Evolutionary conservation across 768 basidiomycete genomes (phyloP).

Genomic region (Phlebiopsis gigantea): DNA sequence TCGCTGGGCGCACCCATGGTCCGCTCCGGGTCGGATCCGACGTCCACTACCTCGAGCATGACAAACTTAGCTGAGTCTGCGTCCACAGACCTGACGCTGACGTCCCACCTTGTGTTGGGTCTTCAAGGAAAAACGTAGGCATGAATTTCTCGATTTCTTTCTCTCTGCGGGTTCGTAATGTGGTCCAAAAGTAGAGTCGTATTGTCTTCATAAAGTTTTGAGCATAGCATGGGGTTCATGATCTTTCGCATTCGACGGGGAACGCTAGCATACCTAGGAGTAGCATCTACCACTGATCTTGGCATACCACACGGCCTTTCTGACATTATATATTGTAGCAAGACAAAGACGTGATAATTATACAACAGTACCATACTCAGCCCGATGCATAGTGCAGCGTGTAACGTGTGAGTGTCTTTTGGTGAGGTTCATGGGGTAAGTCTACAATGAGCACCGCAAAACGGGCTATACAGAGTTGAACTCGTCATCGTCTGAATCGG

Average conservation of each 20-base stretch:
- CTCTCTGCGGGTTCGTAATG: neutral
- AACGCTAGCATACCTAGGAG: too few species aligned
- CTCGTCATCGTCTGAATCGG: neutral
- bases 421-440: neutral
- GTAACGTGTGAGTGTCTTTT: too few species aligned
- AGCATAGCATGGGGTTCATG: too few species aligned
- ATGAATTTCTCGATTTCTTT: too few species aligned
- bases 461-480: neutral
- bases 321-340: conserved; percentile 1
- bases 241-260: too few species aligned
- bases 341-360: neutral
- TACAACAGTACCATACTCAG: neutral
- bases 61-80: neutral
- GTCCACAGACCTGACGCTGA: too few species aligned
- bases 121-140: neutral
- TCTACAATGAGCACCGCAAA: too few species aligned
- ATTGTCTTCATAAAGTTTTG: neutral
- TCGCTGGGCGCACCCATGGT: neutral
- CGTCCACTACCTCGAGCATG: neutral
- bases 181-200: neutral
- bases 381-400: neutral
- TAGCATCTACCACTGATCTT: neutral
- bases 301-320: neutral
- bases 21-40: conserved; percentile 6
- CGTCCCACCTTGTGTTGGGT: neutral